phyloP scores from a whole-genome alignment of 768 basidiomycete species.

The Russula compacta region DNA sequence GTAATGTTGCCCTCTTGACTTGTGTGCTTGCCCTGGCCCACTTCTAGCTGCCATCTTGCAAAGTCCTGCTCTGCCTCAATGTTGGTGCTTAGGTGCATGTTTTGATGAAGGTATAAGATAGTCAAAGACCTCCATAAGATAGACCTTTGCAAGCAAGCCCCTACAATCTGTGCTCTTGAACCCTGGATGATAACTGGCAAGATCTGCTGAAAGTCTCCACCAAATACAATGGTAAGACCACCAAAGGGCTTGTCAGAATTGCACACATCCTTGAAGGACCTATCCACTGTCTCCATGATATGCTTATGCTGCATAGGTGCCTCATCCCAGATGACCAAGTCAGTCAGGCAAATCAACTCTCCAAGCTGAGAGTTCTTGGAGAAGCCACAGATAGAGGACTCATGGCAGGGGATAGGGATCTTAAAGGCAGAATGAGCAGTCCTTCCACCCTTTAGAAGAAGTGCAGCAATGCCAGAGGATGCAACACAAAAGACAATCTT shows the following conservation, averaged over 20 bases:
- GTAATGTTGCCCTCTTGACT: neutral
- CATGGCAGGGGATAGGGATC: conserved; percentile 19
- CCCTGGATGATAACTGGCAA: neutral
- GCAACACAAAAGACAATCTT: conserved; percentile 36
- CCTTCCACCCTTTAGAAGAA: no score
- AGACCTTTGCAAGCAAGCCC: no score
- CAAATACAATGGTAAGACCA: neutral
- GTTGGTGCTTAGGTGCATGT: neutral
- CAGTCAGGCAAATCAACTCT: neutral
- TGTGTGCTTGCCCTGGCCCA: neutral
- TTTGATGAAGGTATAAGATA: no score
- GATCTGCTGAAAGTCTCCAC: neutral
- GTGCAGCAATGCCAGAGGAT: conserved; percentile 25
- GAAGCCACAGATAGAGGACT: conserved; percentile 6
- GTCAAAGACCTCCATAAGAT: no score
- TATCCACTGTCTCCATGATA: neutral
- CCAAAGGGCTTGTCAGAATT: neutral
- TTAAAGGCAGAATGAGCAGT: no score
- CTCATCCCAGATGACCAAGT: neutral
- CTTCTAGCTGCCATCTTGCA: neutral
- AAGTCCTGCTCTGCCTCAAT: neutral
- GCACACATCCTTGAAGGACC: neutral
- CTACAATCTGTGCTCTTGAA: no score
- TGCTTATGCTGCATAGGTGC: neutral
- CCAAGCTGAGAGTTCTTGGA: neutral